These are phyloP conservation scores for Lentinula detonsa DNA, from an alignment of 768 basidiomycete genomes.

Conservation along the genomic window DNA sequence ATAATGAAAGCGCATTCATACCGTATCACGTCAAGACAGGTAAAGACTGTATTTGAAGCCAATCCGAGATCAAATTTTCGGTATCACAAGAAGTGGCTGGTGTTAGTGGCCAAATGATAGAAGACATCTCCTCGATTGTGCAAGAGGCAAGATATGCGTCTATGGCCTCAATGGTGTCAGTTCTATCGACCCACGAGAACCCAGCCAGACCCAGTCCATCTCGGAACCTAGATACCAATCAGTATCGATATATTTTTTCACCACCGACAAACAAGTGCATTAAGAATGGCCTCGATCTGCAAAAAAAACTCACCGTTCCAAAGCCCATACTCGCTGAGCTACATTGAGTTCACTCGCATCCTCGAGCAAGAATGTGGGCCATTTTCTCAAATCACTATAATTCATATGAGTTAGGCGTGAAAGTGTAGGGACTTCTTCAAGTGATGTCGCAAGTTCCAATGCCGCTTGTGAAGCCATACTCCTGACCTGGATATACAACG, in stretches of 20 bases:
- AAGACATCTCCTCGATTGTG: background rate
- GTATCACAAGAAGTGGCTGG: background rate
- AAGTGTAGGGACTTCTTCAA: background rate
- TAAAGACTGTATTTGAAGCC: background rate
- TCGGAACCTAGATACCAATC: background rate
- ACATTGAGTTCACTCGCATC: background rate
- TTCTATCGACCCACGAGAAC: constrained; percentile 1
- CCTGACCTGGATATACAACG: background rate
- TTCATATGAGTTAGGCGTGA: background rate
- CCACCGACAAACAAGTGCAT: background rate
- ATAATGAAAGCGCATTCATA: no score
- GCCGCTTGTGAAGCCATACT: background rate
- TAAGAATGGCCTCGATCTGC: no score
- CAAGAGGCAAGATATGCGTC: background rate
- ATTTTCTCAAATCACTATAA: background rate
- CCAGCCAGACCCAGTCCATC: background rate
- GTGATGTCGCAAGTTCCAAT: background rate
- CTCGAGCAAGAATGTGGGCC: background rate
- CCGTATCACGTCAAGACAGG: no score
- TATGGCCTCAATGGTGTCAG: background rate
- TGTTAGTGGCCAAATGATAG: background rate
- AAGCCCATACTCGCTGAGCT: background rate
- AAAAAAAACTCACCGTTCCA: background rate
- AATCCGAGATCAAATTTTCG: background rate
- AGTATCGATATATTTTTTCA: background rate